phyloP scores from a whole-genome alignment of 257 asterid genomes.

The Solanum etuberosum region DNA sequence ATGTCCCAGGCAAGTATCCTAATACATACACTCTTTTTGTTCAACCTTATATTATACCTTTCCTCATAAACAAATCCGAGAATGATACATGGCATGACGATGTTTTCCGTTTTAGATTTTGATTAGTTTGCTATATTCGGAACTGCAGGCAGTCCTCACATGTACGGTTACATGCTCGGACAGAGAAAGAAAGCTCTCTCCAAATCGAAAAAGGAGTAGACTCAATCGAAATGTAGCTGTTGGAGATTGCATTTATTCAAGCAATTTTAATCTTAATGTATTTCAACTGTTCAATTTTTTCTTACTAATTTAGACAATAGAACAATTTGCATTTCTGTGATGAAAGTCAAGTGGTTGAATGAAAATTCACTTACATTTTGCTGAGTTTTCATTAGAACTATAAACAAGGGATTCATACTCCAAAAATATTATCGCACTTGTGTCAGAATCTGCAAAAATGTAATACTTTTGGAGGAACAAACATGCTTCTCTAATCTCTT shows the following conservation, averaged over 20 bases:
- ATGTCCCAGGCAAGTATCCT: slow-evolving; percentile 49
- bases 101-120: neutral
- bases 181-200: slow-evolving; percentile 86
- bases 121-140: neutral
- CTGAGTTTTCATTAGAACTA: neutral
- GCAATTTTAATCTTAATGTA: neutral
- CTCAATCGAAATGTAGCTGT: neutral
- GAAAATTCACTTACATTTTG: neutral
- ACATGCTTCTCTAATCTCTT: neutral
- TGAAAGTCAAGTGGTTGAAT: neutral
- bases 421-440: neutral
- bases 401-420: neutral
- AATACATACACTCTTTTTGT: neutral
- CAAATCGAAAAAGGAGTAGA: slow-evolving; percentile 50
- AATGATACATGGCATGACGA: neutral
- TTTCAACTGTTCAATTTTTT: neutral
- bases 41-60: neutral
- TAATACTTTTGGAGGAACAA: neutral
- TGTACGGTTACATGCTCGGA: slow-evolving; percentile 73
- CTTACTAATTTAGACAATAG: neutral
- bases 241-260: neutral
- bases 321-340: neutral
- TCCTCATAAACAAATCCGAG: neutral
- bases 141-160: slow-evolving; percentile 54
- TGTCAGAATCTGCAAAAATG: neutral